phyloP scores from a whole-genome alignment of 1,139 yeast species.

The Suhomyces guaymorum region DNA sequence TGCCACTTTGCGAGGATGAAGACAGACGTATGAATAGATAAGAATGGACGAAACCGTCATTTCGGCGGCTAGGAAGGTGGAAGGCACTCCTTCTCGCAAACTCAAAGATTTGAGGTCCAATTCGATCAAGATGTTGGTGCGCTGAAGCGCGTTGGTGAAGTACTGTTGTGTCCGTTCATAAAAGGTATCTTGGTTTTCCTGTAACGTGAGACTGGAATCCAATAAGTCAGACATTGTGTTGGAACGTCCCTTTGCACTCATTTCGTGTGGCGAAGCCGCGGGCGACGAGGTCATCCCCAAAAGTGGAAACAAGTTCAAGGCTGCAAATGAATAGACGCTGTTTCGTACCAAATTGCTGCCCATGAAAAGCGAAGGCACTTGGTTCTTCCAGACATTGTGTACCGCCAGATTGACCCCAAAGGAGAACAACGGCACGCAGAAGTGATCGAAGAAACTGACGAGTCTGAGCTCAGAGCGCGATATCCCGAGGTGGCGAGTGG shows the following conservation, averaged over 20 bases:
- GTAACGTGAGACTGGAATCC: neutral
- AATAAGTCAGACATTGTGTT: slow-evolving; percentile 1
- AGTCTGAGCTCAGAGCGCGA: slow-evolving; percentile 34
- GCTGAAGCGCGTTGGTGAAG: slow-evolving; percentile 21
- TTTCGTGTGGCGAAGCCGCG: neutral
- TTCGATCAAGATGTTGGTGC: slow-evolving; percentile 8
- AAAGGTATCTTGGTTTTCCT: slow-evolving; percentile 9
- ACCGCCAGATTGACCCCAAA: slow-evolving; percentile 24
- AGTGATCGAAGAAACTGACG: slow-evolving; percentile 29
- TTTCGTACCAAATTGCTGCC: slow-evolving; percentile 25
- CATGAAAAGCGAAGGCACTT: slow-evolving; percentile 29
- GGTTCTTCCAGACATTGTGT: slow-evolving; percentile 29
- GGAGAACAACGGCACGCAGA: slow-evolving; percentile 28
- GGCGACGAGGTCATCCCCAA: slow-evolving; percentile 13
- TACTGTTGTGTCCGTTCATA: slow-evolving; percentile 24
- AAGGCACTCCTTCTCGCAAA: neutral
- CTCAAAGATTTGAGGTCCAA: neutral
- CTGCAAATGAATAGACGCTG: slow-evolving; percentile 26
- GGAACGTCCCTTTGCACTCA: too few relatives aligned
- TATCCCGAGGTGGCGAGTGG: slow-evolving; percentile 24
- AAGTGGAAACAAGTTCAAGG: slow-evolving; percentile 22
- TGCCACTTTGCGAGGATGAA: slow-evolving; percentile 33
- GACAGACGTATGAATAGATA: slow-evolving; percentile 29
- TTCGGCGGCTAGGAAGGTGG: slow-evolving; percentile 21
- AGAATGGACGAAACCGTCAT: slow-evolving; percentile 25